Percentiles rank a stretch among this genome's conserved stretches.
Conservation (phyloP, 176 grass and related monocot species). For the Microstegium vimineum region DNA sequence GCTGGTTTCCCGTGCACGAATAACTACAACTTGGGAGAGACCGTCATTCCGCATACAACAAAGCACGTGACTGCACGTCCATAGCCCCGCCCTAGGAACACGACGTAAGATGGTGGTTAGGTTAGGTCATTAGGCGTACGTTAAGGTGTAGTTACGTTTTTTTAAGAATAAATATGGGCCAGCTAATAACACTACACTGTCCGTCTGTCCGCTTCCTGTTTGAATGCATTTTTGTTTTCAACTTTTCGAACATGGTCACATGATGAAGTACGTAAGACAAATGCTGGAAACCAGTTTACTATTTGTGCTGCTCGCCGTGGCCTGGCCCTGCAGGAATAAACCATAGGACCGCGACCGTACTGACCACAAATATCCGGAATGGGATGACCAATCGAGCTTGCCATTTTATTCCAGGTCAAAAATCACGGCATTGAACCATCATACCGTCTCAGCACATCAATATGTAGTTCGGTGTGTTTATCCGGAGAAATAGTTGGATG, state of each 20-base stretch:
- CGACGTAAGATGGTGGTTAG: too few relatives aligned
- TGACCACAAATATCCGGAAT: background rate
- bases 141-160: too few relatives aligned
- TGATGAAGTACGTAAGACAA: background rate
- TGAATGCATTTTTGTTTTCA: background rate
- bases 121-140: too few relatives aligned
- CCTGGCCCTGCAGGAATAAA: too few relatives aligned
- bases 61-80: too few relatives aligned
- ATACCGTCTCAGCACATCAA: too few relatives aligned
- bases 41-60: too few relatives aligned
- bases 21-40: too few relatives aligned
- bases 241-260: background rate
- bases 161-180: background rate
- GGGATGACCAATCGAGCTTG: background rate
- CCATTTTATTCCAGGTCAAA: background rate
- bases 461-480: background rate
- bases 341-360: too few relatives aligned
- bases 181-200: background rate
- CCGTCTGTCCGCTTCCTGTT: background rate
- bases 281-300: background rate
- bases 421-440: background rate
- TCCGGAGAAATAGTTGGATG: background rate
- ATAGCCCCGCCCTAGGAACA: too few relatives aligned
- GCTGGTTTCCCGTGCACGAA: too few relatives aligned
- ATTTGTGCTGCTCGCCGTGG: too few relatives aligned